Base-by-base conservation (phyloP, 805 yeast species). In the Komagataella kurtzmanii region DNA sequence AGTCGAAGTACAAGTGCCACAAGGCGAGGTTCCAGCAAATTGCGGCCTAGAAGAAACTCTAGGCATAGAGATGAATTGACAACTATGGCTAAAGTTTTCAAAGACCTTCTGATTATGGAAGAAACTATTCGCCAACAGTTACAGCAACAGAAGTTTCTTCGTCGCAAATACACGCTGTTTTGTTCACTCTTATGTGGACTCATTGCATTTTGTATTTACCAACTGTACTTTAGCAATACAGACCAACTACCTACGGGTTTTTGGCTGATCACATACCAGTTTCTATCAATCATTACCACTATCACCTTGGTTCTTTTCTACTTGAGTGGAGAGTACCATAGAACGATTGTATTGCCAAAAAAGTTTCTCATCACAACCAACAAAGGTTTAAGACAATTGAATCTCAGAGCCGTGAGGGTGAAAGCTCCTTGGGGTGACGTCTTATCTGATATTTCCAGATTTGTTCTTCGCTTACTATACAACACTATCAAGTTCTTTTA, bases 61-160 rank as follows among this genome's bases (percentile, higher is more conserved):
- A 30, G 40, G 40, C 40, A 30, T 44, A 18, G 51, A 45, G 49
- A 44, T 18, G 50, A 47, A 7, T 18, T 49, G 53, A 24, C 68
- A 75, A 7, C 81, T 6, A 75, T 85, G 0, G 85, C 89, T 1
- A 83, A 84, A 70, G 81, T 88, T 14, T 88, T 83, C 64, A 76
- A 95, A 48, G 89, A 91, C 63, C 66, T 93, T 57, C 69, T 91
- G 49, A 84, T 91, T 14, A 65, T 90, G 51, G 99, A 91, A 65
- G 96, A 90, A 61, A 81, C 88, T 51, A 70, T 93, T 50, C 74
- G 97, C 45, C 81, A 77, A 54, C 98, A 91, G 67, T 85, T 83
- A 49, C 69, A 74, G n/a, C 83, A 80, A 51, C 90, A 88, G 62
- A 76, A 80, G 51, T 69, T 76, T 6, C 68, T 88, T 53, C 73